Evolutionary conservation across 139 green algal species (phyloP).

Genomic region (Raphidocelis subcapitata): DNA sequence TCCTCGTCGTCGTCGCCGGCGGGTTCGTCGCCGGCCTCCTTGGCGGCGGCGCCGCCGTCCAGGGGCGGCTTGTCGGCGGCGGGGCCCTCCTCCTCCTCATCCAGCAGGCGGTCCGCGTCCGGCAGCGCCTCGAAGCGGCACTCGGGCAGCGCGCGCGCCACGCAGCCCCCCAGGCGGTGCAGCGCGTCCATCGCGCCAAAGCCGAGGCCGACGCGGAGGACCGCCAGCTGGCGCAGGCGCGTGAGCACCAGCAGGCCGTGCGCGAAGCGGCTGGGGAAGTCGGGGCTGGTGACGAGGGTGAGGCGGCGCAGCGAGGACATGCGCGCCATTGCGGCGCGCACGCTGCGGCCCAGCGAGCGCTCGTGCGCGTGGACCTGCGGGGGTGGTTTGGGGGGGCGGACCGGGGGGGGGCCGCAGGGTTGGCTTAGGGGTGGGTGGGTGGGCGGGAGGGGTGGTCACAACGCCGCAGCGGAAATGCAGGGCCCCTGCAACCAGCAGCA

Average conservation of each 20-base stretch:
- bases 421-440: too few relatives aligned
- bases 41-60: too few relatives aligned
- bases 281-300: conserved; percentile 21
- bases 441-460: too few relatives aligned
- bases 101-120: background rate
- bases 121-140: conserved; percentile 27
- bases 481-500: too few relatives aligned
- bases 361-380: conserved; percentile 13
- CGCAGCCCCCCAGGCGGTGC: background rate
- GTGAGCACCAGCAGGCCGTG: conserved; percentile 6
- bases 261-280: conserved; percentile 17
- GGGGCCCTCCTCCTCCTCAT: too few relatives aligned
- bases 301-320: conserved; percentile 14
- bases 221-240: conserved; percentile 14
- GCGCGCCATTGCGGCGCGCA: conserved; percentile 10
- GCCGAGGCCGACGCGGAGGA: conserved; percentile 16
- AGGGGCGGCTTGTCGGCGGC: too few relatives aligned
- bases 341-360: conserved; percentile 12
- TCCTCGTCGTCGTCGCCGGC: too few relatives aligned
- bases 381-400: too few relatives aligned
- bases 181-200: conserved; percentile 24
- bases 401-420: too few relatives aligned
- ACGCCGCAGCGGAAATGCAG: too few relatives aligned
- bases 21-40: too few relatives aligned
- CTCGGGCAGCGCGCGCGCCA: conserved; percentile 11